Percentiles rank a stretch among this genome's conserved stretches.
phyloP scores from a whole-genome alignment of 2,329 filamentous ascomycete species.

The Aspergillus fumigatiaffinis region DNA sequence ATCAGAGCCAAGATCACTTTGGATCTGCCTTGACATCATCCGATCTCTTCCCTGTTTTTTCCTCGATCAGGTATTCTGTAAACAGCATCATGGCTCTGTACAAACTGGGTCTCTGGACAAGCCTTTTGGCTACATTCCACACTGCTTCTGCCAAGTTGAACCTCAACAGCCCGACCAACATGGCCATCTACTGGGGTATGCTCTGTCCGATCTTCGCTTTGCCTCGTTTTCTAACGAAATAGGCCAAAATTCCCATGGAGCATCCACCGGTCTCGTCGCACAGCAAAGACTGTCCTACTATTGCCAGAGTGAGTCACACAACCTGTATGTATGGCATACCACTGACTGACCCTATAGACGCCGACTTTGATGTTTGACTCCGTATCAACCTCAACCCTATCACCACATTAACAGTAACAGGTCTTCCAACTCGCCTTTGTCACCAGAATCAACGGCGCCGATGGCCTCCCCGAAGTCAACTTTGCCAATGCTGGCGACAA shows the following conservation, averaged over 20 bases:
- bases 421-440: constrained; percentile 65
- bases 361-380: constrained; percentile 21
- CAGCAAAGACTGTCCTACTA: constrained; percentile 58
- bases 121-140: neutral
- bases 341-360: constrained; percentile 21
- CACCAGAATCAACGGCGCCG: constrained; percentile 51
- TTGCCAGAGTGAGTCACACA: constrained; percentile 50
- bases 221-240: neutral
- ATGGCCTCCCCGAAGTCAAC: constrained; percentile 53
- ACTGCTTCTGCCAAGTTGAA: neutral
- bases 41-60: neutral
- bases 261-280: constrained; percentile 24
- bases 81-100: constrained; percentile 17
- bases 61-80: neutral
- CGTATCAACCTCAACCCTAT: too few species aligned
- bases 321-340: neutral
- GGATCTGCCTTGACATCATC: too few species aligned
- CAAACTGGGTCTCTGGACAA: neutral
- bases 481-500: constrained; percentile 62
- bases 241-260: constrained; percentile 59
- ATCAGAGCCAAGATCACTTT: neutral
- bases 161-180: neutral
- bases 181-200: neutral
- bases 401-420: constrained; percentile 27
- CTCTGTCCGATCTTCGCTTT: too few species aligned